Base-by-base conservation (phyloP, 257 asterid species). In the Gardenia jasminoides region DNA sequence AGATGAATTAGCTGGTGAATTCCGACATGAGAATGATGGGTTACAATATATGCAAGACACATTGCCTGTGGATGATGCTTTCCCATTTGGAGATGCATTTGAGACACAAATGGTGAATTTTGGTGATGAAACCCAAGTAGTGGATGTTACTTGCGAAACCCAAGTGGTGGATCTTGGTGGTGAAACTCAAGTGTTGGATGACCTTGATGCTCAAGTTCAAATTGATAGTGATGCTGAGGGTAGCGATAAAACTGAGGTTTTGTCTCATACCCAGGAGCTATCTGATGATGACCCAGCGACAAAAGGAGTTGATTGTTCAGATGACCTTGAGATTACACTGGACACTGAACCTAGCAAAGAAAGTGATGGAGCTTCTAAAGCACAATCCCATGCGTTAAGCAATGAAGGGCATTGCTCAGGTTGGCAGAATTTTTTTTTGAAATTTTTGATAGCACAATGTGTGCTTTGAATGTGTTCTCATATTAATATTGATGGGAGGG, bases 151-250 rank as follows among this genome's bases (percentile, higher is more conserved):
- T 28, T 73, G 31, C 46, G 84, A 77, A 39, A 83, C 87, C 28
- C 87, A 83, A 50, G 72, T 59, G 10, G 71, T 72, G 80, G 77
- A 84, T 73, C 75, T 74, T 19, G 84, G 67, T 19, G 84, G 83
- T 72, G 97, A 88, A 83, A 93, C 96, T 52, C 97, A 94, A 83
- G 81, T 87, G 41, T 78, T 78, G 33, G 84, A 86, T 44, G 89
- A 81, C 70, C 79, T 72, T 52, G 74, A 82, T 78, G 44, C 79
- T 19, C 88, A 88, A 81, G 86, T 76, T 83, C 86, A 61, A 6
- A 68, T 47, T 78, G 77, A 58, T 76, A 83, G 84, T 85, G 88
- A 80, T 79, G 76, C 50, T 72, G 86, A 77, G 70, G 86, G 80
- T 80, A 80, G 85, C 66, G 78, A 82, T 84, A 79, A 79, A 69